phyloP scores from a whole-genome alignment of 2,329 filamentous ascomycete species.

The Trichoderma atrobrunneum region DNA sequence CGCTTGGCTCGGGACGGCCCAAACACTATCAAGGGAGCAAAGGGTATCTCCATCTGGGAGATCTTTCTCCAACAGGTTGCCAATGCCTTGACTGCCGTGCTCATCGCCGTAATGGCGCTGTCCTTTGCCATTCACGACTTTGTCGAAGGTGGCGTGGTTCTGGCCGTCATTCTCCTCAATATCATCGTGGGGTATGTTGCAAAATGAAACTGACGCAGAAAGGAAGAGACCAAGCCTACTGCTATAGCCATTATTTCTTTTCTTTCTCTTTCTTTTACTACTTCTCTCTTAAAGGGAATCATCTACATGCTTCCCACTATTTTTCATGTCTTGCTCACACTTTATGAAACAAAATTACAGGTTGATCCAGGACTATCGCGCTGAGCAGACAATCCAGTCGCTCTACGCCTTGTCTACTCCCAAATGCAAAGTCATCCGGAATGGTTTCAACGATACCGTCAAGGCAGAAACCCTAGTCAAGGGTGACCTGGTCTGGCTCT shows the following conservation, averaged over 20 bases:
- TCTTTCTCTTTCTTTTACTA: conserved; percentile 8
- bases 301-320: not conserved
- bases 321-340: not conserved
- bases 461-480: conserved; percentile 59
- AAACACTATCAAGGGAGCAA: conserved; percentile 69
- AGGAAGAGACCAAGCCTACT: conserved; percentile 14
- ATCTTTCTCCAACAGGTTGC: conserved; percentile 75
- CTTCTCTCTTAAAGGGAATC: conserved; percentile 15
- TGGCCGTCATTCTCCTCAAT: conserved; percentile 64
- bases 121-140: conserved; percentile 65
- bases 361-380: conserved; percentile 59
- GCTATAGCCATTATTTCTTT: not conserved
- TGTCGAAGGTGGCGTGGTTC: conserved; percentile 61
- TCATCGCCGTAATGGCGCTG: conserved; percentile 70
- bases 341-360: conserved; percentile 30
- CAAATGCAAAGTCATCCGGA: conserved; percentile 57
- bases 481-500: conserved; percentile 62
- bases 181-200: conserved; percentile 59
- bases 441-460: conserved; percentile 49
- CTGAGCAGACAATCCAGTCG: conserved; percentile 61
- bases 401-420: conserved; percentile 57
- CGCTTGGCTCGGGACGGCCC: conserved; percentile 65
- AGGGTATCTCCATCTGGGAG: conserved; percentile 69
- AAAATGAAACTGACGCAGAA: conserved; percentile 9
- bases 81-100: conserved; percentile 72